Evolutionary conservation across 2,329 filamentous ascomycete species (phyloP), one percentile per base, ranked within the genome.

Genomic region (Botrytis aclada): DNA sequence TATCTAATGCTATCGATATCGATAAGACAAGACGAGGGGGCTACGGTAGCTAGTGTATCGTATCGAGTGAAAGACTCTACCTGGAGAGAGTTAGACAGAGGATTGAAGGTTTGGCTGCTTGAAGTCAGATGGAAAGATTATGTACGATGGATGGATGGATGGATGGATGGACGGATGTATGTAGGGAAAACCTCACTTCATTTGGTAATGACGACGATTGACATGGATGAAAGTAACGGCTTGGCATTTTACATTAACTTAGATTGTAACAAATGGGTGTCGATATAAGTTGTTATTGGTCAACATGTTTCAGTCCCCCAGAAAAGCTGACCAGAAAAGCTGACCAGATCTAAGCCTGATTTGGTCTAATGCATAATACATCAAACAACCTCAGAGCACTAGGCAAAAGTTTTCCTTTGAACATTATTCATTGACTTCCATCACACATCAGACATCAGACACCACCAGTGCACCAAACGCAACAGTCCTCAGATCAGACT

Each of bases 381-480:
- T 37, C 54, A 71, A 54, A 64, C 69, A 29, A 71, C 69, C 65
- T 71, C 69, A 64, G 69, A 54, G 29, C 22, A 64, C 51, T 6
- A 64, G 51, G 37, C 18, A 71, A 51, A 34, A 58, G 8, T 69
- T 37, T 63, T 29, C 37, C 34, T 62, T 62, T 62, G 25, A 41
- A 32, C 8, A 63, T 39, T 39, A 62, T 62, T 41, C 22, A 51
- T n/a, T n/a, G 25, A 51, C 51, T 29, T 54, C 51, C 51, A 54
- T 54, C 47, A 54, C 25, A n/a, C 25, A 16, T 54, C 51, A 54
- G 45, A 25, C 45, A n/a, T 25, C 45, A 51, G 45, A 22, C 45
- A 51, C 12, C 45, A 10, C 8, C n/a, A n/a, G n/a, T n/a, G 10
- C 45, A 47, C 7, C 45, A 47, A 25, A 25, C 25, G 25, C 47